phyloP scores from a whole-genome alignment of 2,329 filamentous ascomycete genomes.

The Sporothrix curviconia region DNA sequence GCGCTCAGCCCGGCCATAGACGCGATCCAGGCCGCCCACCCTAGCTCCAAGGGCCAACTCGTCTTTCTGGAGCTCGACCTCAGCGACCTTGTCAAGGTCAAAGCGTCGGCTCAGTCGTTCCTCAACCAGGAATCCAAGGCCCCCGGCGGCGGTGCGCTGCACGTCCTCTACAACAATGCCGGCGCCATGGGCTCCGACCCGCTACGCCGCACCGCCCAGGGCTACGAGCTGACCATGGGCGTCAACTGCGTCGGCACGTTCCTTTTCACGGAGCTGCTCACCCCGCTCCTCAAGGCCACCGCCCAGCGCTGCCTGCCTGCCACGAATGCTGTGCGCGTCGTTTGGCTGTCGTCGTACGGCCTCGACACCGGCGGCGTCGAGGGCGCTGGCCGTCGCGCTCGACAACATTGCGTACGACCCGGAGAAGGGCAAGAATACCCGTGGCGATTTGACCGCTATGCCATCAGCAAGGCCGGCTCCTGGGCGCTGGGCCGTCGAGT shows the following conservation, averaged over 20 bases:
- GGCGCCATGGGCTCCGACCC: conserved; percentile 29
- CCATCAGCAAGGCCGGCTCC: conserved; percentile 17
- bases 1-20: conserved; percentile 35
- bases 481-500: conserved; percentile 20
- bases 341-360: conserved; percentile 20
- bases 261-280: conserved; percentile 22
- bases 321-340: conserved; percentile 18
- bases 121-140: conserved; percentile 23
- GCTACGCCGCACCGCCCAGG: conserved; percentile 25
- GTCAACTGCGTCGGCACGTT: conserved; percentile 23
- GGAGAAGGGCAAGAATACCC: not conserved
- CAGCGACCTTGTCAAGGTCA: conserved; percentile 25
- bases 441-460: conserved; percentile 14
- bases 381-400: conserved; percentile 16
- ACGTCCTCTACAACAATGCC: conserved; percentile 35
- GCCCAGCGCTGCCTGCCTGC: conserved; percentile 5
- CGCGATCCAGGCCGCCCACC: conserved; percentile 28
- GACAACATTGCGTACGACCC: conserved; percentile 15
- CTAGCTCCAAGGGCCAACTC: conserved; percentile 28
- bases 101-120: conserved; percentile 25
- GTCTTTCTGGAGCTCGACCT: conserved; percentile 37
- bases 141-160: no score
- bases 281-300: conserved; percentile 19
- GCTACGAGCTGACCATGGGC: conserved; percentile 22
- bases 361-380: conserved; percentile 16